Percentiles rank a stretch among this genome's conserved stretches.
phyloP scores from a whole-genome alignment of 768 basidiomycete genomes.

The Rhodotorula diobovata region DNA sequence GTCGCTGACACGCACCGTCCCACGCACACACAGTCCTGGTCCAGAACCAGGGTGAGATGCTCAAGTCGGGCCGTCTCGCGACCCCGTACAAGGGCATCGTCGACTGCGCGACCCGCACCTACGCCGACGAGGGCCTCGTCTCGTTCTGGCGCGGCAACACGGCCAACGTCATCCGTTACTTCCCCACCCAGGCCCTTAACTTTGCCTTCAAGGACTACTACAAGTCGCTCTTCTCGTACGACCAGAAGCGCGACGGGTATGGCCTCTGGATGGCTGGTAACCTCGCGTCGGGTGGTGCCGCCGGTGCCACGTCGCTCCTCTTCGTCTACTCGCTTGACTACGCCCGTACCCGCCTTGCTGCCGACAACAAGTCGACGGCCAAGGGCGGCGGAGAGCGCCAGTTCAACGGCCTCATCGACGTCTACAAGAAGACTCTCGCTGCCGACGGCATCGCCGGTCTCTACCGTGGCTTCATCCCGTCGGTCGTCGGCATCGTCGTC shows the following conservation, averaged over 20 bases:
- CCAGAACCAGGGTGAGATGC: slow-evolving; percentile 91
- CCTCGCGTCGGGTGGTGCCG: slow-evolving; percentile 96
- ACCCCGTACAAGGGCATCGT: slow-evolving; percentile 91
- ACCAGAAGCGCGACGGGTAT: slow-evolving; percentile 87
- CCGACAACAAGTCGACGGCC: slow-evolving; percentile 84
- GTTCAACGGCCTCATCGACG: slow-evolving; percentile 94
- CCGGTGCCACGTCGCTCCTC: slow-evolving; percentile 95
- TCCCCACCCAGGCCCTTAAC: slow-evolving; percentile 99
- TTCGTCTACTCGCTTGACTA: slow-evolving; percentile 99
- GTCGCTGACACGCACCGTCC: neutral
- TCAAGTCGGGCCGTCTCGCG: slow-evolving; percentile 98
- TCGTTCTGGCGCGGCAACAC: slow-evolving; percentile 99
- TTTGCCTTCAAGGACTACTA: slow-evolving; percentile 83
- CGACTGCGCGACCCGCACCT: slow-evolving; percentile 89
- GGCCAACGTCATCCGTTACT: slow-evolving; percentile 99
- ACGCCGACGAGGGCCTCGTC: slow-evolving; percentile 88
- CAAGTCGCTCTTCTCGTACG: slow-evolving; percentile 98
- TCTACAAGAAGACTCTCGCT: slow-evolving; percentile 79
- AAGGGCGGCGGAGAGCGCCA: slow-evolving; percentile 88
- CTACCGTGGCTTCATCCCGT: slow-evolving; percentile 99
- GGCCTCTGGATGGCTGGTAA: slow-evolving; percentile 98
- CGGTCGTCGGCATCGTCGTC: slow-evolving; percentile 98
- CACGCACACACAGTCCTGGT: slow-evolving; percentile 26
- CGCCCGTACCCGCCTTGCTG: slow-evolving; percentile 97
- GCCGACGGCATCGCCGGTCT: slow-evolving; percentile 97